Percentiles rank a stretch among this genome's conserved stretches.
phyloP scores from a whole-genome alignment of 2,329 filamentous ascomycete species.

The Atkinsonella texensis region DNA sequence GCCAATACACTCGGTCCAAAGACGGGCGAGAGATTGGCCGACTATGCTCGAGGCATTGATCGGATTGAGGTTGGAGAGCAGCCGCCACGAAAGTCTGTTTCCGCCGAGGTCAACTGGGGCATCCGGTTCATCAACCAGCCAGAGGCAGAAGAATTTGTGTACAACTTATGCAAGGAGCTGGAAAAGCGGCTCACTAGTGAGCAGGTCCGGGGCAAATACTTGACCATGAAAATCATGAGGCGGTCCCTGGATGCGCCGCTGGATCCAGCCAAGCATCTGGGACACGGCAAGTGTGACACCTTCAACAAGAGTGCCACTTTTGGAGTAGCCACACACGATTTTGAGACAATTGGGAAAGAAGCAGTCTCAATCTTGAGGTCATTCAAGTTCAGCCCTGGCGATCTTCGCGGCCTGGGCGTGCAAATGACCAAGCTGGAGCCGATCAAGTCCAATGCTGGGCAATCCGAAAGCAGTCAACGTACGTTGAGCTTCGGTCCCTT shows the following conservation, averaged over 20 bases:
- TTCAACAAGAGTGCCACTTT: slow-evolving; percentile 82
- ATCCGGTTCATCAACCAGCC: slow-evolving; percentile 84
- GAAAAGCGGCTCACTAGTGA: slow-evolving; percentile 71
- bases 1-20: slow-evolving; percentile 71
- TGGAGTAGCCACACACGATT: slow-evolving; percentile 71
- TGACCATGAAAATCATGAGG: slow-evolving; percentile 93
- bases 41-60: slow-evolving; percentile 85
- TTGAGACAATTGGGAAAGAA: slow-evolving; percentile 63
- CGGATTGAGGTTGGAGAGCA: slow-evolving; percentile 75
- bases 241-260: slow-evolving; percentile 75
- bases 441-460: slow-evolving; percentile 41
- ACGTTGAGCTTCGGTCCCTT: slow-evolving; percentile 60
- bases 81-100: slow-evolving; percentile 81
- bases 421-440: slow-evolving; percentile 90
- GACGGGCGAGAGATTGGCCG: slow-evolving; percentile 81
- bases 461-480: slow-evolving; percentile 62
- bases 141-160: slow-evolving; percentile 89
- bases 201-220: slow-evolving; percentile 71
- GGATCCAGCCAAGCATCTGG: slow-evolving; percentile 85
- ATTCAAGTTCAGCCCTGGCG: slow-evolving; percentile 76
- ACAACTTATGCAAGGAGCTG: slow-evolving; percentile 74
- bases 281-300: slow-evolving; percentile 87
- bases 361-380: slow-evolving; percentile 72
- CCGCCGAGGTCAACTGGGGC: slow-evolving; percentile 96
- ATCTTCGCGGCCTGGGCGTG: slow-evolving; percentile 82